phyloP scores from a whole-genome alignment of 257 asterid genomes.

The Solanum appendiculatum region DNA sequence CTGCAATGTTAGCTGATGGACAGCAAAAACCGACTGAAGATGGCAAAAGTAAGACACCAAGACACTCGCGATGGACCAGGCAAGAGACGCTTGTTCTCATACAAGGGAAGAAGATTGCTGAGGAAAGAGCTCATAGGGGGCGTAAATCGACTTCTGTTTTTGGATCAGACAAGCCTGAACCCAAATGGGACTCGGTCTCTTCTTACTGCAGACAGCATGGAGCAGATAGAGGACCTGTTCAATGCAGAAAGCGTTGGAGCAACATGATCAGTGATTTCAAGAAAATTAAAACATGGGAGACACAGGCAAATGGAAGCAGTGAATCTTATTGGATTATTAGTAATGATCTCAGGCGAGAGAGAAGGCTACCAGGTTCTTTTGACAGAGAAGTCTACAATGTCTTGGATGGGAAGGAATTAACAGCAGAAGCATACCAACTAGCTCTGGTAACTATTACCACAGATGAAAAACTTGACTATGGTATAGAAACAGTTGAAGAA shows the following conservation, averaged over 20 bases:
- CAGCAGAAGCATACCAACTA: conserved; percentile 16
- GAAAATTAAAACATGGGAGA: conserved; percentile 65
- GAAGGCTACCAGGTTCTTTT: conserved; percentile 50
- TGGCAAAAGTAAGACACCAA: conserved; percentile 25
- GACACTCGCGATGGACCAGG: conserved; percentile 78
- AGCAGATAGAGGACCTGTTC: conserved; percentile 59
- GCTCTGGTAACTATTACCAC: conserved; percentile 25
- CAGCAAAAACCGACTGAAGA: conserved; percentile 10
- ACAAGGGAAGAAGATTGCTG: conserved; percentile 56
- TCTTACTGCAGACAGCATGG: conserved; percentile 54
- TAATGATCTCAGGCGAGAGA: conserved; percentile 54
- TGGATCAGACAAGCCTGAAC: conserved; percentile 36
- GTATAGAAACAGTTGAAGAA: conserved; percentile 5
- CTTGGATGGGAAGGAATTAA: conserved; percentile 34
- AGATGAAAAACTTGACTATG: conserved; percentile 19
- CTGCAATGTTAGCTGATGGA: neutral
- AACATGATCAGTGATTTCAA: conserved; percentile 68
- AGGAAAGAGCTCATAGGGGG: conserved; percentile 32
- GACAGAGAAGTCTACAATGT: conserved; percentile 52
- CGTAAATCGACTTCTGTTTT: conserved; percentile 24
- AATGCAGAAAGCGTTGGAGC: conserved; percentile 81
- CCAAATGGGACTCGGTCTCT: conserved; percentile 64
- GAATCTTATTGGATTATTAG: conserved; percentile 66
- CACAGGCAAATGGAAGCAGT: conserved; percentile 2
- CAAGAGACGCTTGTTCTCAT: conserved; percentile 59